phyloP scores from a whole-genome alignment of 805 yeast species.

The Candida gorgasii region DNA sequence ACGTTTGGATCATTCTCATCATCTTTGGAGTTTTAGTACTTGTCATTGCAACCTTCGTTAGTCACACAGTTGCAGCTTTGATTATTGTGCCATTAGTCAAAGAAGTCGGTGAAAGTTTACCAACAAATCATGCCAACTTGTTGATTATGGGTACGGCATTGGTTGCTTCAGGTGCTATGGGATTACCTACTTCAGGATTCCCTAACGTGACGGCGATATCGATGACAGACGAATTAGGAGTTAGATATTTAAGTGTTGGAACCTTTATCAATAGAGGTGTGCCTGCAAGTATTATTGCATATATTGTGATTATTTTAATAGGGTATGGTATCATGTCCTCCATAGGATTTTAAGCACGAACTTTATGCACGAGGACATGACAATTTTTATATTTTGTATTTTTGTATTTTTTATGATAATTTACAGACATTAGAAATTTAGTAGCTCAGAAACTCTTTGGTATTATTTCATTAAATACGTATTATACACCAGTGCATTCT shows the following conservation, averaged over 20 bases:
- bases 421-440: too few relatives aligned
- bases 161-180: conserved; percentile 47
- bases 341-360: conserved; percentile 23
- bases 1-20: conserved; percentile 46
- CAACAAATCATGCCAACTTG: conserved; percentile 38
- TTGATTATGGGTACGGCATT: conserved; percentile 45
- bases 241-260: conserved; percentile 40
- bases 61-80: conserved; percentile 47
- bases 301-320: conserved; percentile 33
- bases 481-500: background rate
- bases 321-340: conserved; percentile 44
- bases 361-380: too few relatives aligned
- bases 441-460: background rate
- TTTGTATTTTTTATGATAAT: too few relatives aligned
- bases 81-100: conserved; percentile 43
- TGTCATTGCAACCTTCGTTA: conserved; percentile 44
- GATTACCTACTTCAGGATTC: conserved; percentile 46
- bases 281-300: conserved; percentile 41
- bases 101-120: conserved; percentile 40
- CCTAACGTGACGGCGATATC: conserved; percentile 47
- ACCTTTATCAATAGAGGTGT: conserved; percentile 46
- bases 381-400: too few relatives aligned
- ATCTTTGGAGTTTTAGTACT: conserved; percentile 45
- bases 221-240: conserved; percentile 44
- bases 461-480: conserved; percentile 6